Evolutionary conservation across 2,329 filamentous ascomycete species (phyloP).

Genomic region (Claviceps spartinae): DNA sequence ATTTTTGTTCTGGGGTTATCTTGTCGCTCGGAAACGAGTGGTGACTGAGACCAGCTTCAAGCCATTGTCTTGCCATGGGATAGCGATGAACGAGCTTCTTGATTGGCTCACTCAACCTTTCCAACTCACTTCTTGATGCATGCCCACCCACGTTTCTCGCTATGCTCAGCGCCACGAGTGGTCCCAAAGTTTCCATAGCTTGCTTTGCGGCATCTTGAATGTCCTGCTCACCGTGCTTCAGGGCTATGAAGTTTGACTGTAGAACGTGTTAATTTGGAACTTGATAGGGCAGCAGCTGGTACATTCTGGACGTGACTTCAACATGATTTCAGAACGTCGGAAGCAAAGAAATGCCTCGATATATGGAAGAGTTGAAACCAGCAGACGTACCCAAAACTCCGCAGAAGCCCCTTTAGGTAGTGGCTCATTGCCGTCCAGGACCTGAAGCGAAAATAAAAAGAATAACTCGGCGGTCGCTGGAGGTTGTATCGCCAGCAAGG

Average conservation of each 20-base stretch:
- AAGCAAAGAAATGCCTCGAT: too few relatives aligned
- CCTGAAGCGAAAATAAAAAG: constrained; percentile 58
- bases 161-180: constrained; percentile 43
- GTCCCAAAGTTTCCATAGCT: constrained; percentile 47
- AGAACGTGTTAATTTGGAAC: not conserved
- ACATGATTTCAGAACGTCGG: not conserved
- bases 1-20: constrained; percentile 45
- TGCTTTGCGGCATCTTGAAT: constrained; percentile 30
- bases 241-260: constrained; percentile 39
- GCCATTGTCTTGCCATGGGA: constrained; percentile 43
- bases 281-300: too few relatives aligned
- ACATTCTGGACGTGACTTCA: not conserved
- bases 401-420: constrained; percentile 62
- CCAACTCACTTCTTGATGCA: constrained; percentile 57
- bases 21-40: constrained; percentile 46
- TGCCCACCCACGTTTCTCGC: constrained; percentile 54
- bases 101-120: constrained; percentile 55
- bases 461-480: constrained; percentile 47
- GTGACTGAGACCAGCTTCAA: constrained; percentile 44
- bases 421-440: constrained; percentile 57
- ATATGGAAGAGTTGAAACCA: too few relatives aligned
- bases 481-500: constrained; percentile 46
- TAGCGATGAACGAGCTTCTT: constrained; percentile 52
- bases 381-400: constrained; percentile 54
- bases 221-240: constrained; percentile 28